Evolutionary conservation across 495 filamentous ascomycete genomes (phyloP).

Genomic region (Podospora pseudocomata): DNA sequence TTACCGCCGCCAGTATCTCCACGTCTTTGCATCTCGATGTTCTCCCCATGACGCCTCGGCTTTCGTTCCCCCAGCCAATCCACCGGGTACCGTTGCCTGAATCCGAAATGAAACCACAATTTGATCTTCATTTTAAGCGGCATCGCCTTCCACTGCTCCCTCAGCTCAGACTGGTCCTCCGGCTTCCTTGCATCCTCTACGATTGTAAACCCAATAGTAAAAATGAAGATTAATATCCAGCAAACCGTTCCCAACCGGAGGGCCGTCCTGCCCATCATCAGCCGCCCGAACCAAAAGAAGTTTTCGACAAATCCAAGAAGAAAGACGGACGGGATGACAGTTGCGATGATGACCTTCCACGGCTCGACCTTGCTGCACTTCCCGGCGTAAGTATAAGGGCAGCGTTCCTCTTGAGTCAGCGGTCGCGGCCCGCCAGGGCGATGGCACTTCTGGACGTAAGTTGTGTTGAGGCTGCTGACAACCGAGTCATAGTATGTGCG

Average conservation of each 20-base stretch:
- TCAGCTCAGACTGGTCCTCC: conserved; percentile 41
- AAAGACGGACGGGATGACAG: conserved; percentile 42
- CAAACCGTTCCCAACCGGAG: conserved; percentile 48
- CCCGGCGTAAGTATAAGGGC: conserved; percentile 20
- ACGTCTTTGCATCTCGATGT: no score
- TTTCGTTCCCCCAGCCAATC: conserved; percentile 18
- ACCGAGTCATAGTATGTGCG: no score
- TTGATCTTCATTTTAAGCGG: conserved; percentile 35
- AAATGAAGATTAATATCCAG: conserved; percentile 45
- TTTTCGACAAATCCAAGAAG: conserved; percentile 48
- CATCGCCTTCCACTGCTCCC: conserved; percentile 44
- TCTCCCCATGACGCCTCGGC: no score
- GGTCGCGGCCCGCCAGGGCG: no score
- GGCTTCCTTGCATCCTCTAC: conserved; percentile 37
- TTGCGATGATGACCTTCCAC: conserved; percentile 37
- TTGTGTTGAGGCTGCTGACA: background rate
- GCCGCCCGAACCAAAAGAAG: conserved; percentile 49
- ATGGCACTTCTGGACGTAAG: conserved; percentile 3
- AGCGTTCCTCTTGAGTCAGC: background rate
- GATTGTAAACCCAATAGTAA: conserved; percentile 41
- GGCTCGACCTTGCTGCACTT: conserved; percentile 32
- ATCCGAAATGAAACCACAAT: conserved; percentile 51
- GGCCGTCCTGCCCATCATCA: conserved; percentile 49
- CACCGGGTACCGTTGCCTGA: conserved; percentile 47
- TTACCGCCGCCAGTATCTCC: no score